Base-by-base conservation (phyloP, 345 rosid genomes). In the Sonneratia alba region DNA sequence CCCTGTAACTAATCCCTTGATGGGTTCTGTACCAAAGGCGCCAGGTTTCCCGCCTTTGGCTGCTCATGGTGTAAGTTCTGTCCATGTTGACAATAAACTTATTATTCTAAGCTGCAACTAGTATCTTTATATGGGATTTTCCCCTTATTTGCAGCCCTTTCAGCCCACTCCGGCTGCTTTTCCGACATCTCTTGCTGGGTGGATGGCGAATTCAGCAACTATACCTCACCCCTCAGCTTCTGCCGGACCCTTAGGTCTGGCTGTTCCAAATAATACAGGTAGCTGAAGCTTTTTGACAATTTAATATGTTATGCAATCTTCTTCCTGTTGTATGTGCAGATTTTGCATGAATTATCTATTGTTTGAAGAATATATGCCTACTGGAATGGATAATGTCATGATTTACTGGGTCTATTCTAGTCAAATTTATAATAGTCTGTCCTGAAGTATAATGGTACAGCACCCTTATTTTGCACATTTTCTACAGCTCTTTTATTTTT, bases 191-290 rank as follows among this genome's bases (percentile, higher is more conserved):
- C 86, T 86, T 72, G 82, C 96, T 56, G 93, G 96, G 56, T 88
- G 91, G 96, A 86, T 90, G 96, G 92, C 94, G 40, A 90, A 81
- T 81, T 81, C 92, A 68, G 73, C 89, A 69, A 74, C 89, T 45
- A 87, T 84, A 51, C 86, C 92, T 75, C 91, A 88, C 70, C 92
- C 87, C 7, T 81, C 88, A 43, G 92, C 85, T 72, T 84, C 93
- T 79, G 90, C 83, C 18, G 91, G 89, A 67, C 89, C 92, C n/a
- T 75, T 89, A 36, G 87, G 91, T 73, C 78, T 89, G 78, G 38
- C 82, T 65, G 79, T 80, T 21, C 81, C 93, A 55, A 92, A 82
- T 77, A 90, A 78, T 75, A 77, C 94, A 77, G 96, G 97, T 88
- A 75, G 36, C 16, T 51, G 32, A 51, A 72, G 42, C 70, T 38